phyloP scores from a whole-genome alignment of 2,329 filamentous ascomycete genomes.

The Dactylellina cionopaga region DNA sequence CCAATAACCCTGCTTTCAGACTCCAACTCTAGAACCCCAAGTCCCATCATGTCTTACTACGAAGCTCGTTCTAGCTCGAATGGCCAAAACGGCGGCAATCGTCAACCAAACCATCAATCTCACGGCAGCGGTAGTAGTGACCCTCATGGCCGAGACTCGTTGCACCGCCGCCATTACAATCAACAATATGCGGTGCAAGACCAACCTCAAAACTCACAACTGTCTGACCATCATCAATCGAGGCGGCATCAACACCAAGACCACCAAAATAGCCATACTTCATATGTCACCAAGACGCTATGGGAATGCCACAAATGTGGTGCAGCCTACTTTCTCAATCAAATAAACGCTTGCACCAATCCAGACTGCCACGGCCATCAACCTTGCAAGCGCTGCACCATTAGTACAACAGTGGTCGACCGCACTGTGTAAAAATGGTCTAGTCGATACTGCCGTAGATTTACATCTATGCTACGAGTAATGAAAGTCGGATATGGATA shows the following conservation, averaged over 20 bases:
- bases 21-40: constrained; percentile 25
- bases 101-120: not conserved
- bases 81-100: constrained; percentile 1
- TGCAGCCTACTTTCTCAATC: not conserved
- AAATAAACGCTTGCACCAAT: not conserved
- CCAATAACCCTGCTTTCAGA: constrained; percentile 3
- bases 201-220: not conserved
- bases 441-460: too few relatives aligned
- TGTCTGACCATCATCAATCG: constrained; percentile 5
- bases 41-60: constrained; percentile 31
- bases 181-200: not conserved
- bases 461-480: not conserved
- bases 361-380: constrained; percentile 8
- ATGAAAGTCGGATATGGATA: not conserved
- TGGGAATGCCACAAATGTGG: constrained; percentile 25
- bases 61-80: not conserved
- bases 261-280: not conserved
- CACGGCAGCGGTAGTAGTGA: not conserved
- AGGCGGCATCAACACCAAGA: not conserved
- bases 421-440: not conserved
- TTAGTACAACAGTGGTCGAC: not conserved
- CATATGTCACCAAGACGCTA: not conserved
- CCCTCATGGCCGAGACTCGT: not conserved
- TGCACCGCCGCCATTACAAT: not conserved
- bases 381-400: not conserved